phyloP scores from a whole-genome alignment of 805 yeast species.

The Scheffersomyces lignosus region DNA sequence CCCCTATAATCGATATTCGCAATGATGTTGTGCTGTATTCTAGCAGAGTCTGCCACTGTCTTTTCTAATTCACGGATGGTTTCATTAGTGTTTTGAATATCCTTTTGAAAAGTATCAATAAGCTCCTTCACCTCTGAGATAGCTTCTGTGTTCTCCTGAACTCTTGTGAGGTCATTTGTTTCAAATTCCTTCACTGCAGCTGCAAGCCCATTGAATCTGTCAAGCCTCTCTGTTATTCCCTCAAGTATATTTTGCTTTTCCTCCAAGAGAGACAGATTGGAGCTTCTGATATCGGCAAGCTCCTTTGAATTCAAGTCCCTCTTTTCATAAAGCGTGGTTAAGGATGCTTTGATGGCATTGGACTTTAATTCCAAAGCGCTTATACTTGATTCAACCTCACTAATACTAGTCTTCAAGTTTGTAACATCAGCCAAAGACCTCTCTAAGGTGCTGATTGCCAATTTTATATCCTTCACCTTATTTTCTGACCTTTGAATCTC shows the following conservation, averaged over 20 bases:
- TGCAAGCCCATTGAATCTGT: background rate
- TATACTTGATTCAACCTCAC: slow-evolving; percentile 32
- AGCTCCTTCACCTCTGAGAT: slow-evolving; percentile 11
- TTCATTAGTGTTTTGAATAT: slow-evolving; percentile 22
- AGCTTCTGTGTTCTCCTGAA: slow-evolving; percentile 20
- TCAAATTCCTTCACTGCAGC: slow-evolving; percentile 19
- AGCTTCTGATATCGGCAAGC: slow-evolving; percentile 1
- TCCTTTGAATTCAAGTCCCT: background rate
- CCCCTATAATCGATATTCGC: slow-evolving; percentile 63
- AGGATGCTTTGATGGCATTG: background rate
- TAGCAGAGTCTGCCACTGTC: slow-evolving; percentile 54
- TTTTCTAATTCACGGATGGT: slow-evolving; percentile 35
- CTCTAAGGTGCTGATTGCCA: slow-evolving; percentile 55
- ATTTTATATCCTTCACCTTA: slow-evolving; percentile 51
- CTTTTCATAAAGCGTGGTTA: background rate
- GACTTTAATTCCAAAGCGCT: background rate
- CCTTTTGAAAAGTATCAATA: slow-evolving; percentile 8
- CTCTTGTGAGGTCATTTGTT: slow-evolving; percentile 14
- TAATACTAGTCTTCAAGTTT: slow-evolving; percentile 37
- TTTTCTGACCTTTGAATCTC: slow-evolving; percentile 49
- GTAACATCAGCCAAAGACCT: slow-evolving; percentile 48
- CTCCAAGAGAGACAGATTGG: slow-evolving; percentile 4
- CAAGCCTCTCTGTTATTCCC: background rate
- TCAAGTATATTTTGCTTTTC: slow-evolving; percentile 6
- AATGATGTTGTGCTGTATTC: slow-evolving; percentile 60